Evolutionary conservation across 495 filamentous ascomycete species (phyloP), one percentile per base, ranked within the genome.

Genomic region (Daldinia grandis): DNA sequence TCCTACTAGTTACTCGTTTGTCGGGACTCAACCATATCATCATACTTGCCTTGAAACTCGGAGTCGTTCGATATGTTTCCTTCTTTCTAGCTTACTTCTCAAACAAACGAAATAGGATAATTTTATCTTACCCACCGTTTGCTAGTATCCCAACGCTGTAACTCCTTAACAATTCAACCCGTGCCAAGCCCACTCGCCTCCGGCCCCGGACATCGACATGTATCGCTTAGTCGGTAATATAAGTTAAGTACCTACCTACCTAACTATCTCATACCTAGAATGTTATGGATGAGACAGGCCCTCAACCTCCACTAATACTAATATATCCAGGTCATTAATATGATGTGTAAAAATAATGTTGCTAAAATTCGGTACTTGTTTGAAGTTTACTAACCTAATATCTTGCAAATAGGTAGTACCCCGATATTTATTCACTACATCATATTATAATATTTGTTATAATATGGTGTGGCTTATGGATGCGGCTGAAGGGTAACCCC

Each of bases 401-500:
- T n/a, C 12, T 17, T 42, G 10, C 14, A 31, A 17, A 55, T 14
- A 47, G 42, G 19, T 21, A 47, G 4, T 5, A n/a, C n/a, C n/a
- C n/a, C n/a, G n/a, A n/a, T n/a, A n/a, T n/a, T n/a, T n/a, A n/a
- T n/a, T n/a, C n/a, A n/a, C n/a, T n/a, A n/a, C n/a, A n/a, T n/a
- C n/a, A n/a, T n/a, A n/a, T 9, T 31, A 44, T 21, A 19, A 44
- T 21, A 21, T 9, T n/a, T 21, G 30, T 28, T 53, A 14, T 28
- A 10, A 53, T 50, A 61, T 60, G 35, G 37, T 71, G 63, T 71
- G 54, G 62, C 65, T 53, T 71, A 58, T 62, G 58, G 19, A 67
- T 66, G 70, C 66, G 68, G 76, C 70, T 69, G 72, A 69, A 58
- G 65, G 64, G 59, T 60, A 1, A 35, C 53, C 27, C 28, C 55